A percentile compares a stretch with the other conserved stretches of the same genome.
Conservation (phyloP, 2,329 filamentous ascomycete species). For the Fusarium oxysporum region DNA sequence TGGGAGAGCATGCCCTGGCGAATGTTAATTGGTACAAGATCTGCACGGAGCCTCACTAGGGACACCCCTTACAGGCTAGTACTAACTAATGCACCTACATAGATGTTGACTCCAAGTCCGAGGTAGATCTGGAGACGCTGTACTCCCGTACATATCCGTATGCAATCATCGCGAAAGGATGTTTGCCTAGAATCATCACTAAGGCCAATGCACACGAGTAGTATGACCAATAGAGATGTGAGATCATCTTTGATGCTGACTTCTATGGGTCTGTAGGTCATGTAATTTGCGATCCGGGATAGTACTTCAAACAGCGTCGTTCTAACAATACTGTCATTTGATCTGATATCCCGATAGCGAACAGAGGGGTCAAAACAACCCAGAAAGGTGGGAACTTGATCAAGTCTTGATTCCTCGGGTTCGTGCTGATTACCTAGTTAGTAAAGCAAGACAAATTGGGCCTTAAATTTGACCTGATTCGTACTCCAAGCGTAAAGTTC, state of each 20-base stretch:
- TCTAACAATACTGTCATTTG: neutral
- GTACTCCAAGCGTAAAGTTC: neutral
- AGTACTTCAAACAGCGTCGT: neutral
- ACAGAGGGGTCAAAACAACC: neutral
- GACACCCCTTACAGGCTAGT: neutral
- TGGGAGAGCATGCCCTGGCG: conserved; percentile 11
- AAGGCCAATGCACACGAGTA: neutral
- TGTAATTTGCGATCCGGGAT: neutral
- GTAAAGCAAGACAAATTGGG: conserved; percentile 30
- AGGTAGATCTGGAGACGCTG: conserved; percentile 1
- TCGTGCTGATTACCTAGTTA: conserved; percentile 26
- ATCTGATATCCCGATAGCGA: neutral
- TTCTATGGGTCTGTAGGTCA: neutral
- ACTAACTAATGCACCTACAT: neutral
- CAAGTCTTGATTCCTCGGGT: neutral
- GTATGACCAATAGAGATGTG: neutral
- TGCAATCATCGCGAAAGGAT: neutral
- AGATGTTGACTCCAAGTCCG: conserved; percentile 1
- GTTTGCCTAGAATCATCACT: neutral
- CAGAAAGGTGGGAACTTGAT: neutral
- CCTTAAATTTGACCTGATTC: neutral
- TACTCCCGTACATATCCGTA: neutral
- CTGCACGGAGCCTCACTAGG: neutral
- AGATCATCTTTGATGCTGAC: neutral
- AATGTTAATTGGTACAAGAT: conserved; percentile 25